Conservation (phyloP, 805 yeast species). For the Candida maris region DNA sequence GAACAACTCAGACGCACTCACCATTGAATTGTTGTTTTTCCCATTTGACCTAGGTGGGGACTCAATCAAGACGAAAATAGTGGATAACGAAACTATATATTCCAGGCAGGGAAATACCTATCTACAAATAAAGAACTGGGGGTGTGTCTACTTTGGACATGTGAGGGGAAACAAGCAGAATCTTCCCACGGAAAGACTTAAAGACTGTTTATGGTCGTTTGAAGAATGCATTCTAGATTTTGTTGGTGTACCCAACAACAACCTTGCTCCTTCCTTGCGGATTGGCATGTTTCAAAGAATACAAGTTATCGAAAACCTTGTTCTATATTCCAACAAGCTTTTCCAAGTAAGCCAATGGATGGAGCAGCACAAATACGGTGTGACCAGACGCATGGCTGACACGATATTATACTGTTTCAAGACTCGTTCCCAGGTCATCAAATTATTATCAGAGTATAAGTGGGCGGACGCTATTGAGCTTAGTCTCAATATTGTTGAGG, state of each 20-base stretch:
- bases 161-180: neutral
- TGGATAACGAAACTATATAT: conserved; percentile 16
- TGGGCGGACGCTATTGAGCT: conserved; percentile 9
- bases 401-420: conserved; percentile 13
- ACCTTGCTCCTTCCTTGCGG: conserved; percentile 23
- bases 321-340: conserved; percentile 17
- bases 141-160: conserved; percentile 27
- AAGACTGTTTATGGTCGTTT: conserved; percentile 27
- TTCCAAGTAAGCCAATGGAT: conserved; percentile 8
- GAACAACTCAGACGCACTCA: conserved; percentile 1
- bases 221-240: conserved; percentile 19
- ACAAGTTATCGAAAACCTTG: conserved; percentile 20
- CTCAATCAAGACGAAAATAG: conserved; percentile 9
- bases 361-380: neutral
- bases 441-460: conserved; percentile 3
- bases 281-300: conserved; percentile 22
- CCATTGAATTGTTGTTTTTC: conserved; percentile 19
- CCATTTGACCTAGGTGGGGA: conserved; percentile 25
- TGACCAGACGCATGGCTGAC: conserved; percentile 10
- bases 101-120: conserved; percentile 19
- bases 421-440: conserved; percentile 15
- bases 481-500: conserved; percentile 8
- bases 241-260: conserved; percentile 18
- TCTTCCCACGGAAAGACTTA: neutral
- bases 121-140: conserved; percentile 22